Base-by-base conservation (phyloP, 176 grass and related monocot genomes). In the Oryza glaberrima region DNA sequence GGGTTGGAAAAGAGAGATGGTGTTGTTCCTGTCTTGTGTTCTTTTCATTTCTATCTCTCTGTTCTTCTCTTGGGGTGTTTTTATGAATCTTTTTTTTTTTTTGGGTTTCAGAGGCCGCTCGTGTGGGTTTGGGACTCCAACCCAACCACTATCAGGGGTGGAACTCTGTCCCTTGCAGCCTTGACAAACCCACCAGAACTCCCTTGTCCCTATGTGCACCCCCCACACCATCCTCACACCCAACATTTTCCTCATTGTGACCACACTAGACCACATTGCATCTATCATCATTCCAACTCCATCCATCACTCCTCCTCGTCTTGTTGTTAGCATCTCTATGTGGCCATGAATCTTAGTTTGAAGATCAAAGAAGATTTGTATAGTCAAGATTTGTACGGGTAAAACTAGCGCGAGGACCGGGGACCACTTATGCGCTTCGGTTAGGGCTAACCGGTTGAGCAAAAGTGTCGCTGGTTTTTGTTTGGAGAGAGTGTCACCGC, bases 21-120 rank as follows among this genome's bases (percentile, higher is more conserved):
- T 46, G 45, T 9, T 71, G 44, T 35, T 67, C 70, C 11, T 86
- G 28, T 77, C 40, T 34, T 19, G 67, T 47, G 67, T 26, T 11
- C 13, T 34, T 58, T 52, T 38, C 19, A 4, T 44, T 2, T 26
- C 15, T 40, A 40, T 23, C 1, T 43, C 44, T 47, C 26, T 80
- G 20, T 65, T 80, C 78, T 22, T 43, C 6, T 16, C 0, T 8
- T 64, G 43, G 25, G 6, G 6, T 15, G 38, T 2, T 70, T 79
- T 45, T 19, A 44, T 70, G 76, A 75, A 79, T 85, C 70, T 86
- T 86, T 88, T 72, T 48, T 51, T 86, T 86, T 88, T 72, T 48
- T 51, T 52, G 73, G 69, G 84, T 88, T 88, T 76, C 85, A 90
- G 90, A 94, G 90, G 87, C 90, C 93, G 52, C 90, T 92, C 93